These are phyloP conservation scores for Phlebiopsis gigantea DNA, from an alignment of 768 basidiomycete species.

Conservation along the genomic window DNA sequence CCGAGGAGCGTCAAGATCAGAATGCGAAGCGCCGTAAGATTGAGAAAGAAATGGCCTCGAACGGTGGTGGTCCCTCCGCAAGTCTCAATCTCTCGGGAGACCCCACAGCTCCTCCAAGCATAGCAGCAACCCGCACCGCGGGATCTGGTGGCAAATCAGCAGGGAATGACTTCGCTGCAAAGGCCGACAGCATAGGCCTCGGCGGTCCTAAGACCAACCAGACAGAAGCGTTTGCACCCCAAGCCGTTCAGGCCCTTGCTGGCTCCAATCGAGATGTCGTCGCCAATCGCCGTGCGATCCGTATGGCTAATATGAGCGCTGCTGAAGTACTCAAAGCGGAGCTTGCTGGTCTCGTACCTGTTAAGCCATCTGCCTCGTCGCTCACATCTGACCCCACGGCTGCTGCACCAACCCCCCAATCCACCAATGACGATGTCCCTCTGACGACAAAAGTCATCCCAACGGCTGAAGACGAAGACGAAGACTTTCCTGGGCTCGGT, in stretches of 20 bases:
- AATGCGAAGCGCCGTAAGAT: slow-evolving; percentile 84
- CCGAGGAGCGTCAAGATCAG: slow-evolving; percentile 90
- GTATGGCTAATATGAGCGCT: slow-evolving; percentile 95
- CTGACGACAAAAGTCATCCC: slow-evolving; percentile 1
- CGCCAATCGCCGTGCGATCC: slow-evolving; percentile 82
- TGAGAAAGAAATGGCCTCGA: slow-evolving; percentile 37
- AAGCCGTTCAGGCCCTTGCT: slow-evolving; percentile 67
- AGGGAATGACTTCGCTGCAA: slow-evolving; percentile 49
- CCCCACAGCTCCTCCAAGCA: slow-evolving; percentile 31
- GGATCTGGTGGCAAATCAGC: not conserved
- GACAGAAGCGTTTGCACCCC: slow-evolving; percentile 50
- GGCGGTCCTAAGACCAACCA: slow-evolving; percentile 58
- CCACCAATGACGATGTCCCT: not conserved
- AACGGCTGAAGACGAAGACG: slow-evolving; percentile 14
- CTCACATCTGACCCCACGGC: slow-evolving; percentile 16
- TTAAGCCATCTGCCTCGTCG: slow-evolving; percentile 31
- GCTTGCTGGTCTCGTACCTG: slow-evolving; percentile 50
- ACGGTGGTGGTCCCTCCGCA: slow-evolving; percentile 39
- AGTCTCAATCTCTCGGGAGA: slow-evolving; percentile 42
- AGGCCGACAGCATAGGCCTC: slow-evolving; percentile 72
- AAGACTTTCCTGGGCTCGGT: slow-evolving; percentile 24
- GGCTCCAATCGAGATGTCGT: slow-evolving; percentile 91
- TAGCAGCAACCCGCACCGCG: not conserved
- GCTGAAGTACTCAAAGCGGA: slow-evolving; percentile 93
- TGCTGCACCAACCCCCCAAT: slow-evolving; percentile 11